Base-by-base conservation (phyloP, 805 yeast genomes). In the Candida schatavii region DNA sequence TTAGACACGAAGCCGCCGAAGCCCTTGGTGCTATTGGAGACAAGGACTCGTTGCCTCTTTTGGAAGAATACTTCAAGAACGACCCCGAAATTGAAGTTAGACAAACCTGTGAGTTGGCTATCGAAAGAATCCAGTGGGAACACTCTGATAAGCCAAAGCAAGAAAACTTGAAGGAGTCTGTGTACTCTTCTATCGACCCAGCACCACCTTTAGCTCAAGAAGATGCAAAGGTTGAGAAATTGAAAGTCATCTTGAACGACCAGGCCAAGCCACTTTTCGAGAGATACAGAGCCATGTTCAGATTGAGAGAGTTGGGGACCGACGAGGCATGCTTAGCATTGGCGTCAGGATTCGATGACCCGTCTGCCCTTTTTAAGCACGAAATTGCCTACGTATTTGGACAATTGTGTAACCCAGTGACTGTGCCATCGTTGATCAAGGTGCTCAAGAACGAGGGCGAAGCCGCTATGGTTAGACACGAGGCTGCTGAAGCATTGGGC, bases 401-500 rank as follows among this genome's bases (percentile, higher is more conserved):
- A 41, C 99, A 93, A 72, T 74, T 93, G 61, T 86, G 95, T 62
- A 88, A 87, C 65, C 97, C 98, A 21, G 87, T 83, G 28, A 83
- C 95, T 29, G 95, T 93, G 27, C 96, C 97, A 30, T 74, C 91
- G 17, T 77, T 95, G 48, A 76, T 88, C 44, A 82, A 87, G 66
- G 88, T 93, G 3, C 76, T 95, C 54, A 81, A 81, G 52, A 80
- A 87, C 62, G 78, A 74, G 45, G 58, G 66, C 13, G 97, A 93
- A 70, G 98, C 95, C 40, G 96, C 95, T 49, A 93, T 93, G 99
- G 99, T 95, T 26, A 85, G 99, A 70, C 99, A 93, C 62, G 99
- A 93, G 70, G 99, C 98, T 44, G 99, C 98, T 20, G 99, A 93
- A 70, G 99, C 99, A 20, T 75, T 95, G 55, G 99, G 99, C 21